Conservation (phyloP, 805 yeast species). For the Zygosaccharomyces lentus region DNA sequence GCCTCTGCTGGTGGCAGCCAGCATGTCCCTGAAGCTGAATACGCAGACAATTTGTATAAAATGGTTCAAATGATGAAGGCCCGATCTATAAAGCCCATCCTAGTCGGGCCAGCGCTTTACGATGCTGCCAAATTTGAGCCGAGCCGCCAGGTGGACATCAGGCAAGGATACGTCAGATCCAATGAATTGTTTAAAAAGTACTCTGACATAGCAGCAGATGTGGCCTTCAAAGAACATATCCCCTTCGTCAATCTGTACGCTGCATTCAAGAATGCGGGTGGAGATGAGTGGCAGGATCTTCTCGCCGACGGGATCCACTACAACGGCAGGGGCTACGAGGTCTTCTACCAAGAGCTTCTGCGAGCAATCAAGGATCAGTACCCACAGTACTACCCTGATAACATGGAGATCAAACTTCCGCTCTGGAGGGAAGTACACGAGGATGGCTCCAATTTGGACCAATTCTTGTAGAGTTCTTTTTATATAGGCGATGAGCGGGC, state of each 20-base stretch:
- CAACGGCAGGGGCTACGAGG: conserved; percentile 48
- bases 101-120: conserved; percentile 61
- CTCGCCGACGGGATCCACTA: conserved; percentile 59
- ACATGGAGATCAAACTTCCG: conserved; percentile 38
- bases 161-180: conserved; percentile 43
- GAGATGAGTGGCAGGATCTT: conserved; percentile 40
- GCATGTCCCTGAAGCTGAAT: conserved; percentile 50
- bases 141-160: conserved; percentile 31
- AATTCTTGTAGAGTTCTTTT: conserved; percentile 3
- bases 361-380: conserved; percentile 38
- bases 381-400: conserved; percentile 47
- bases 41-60: conserved; percentile 42
- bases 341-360: conserved; percentile 45
- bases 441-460: conserved; percentile 25
- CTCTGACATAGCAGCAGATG: conserved; percentile 43
- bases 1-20: conserved; percentile 44
- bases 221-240: conserved; percentile 45
- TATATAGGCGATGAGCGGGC: background rate
- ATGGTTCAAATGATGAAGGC: conserved; percentile 41
- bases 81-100: conserved; percentile 47
- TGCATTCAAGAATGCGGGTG: conserved; percentile 37
- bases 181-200: conserved; percentile 46
- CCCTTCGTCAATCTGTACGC: conserved; percentile 57
- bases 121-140: conserved; percentile 44
- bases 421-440: conserved; percentile 38